Evolutionary conservation across 78 protist genomes (phyloP).

Genomic region (Bigelowiella natans): DNA sequence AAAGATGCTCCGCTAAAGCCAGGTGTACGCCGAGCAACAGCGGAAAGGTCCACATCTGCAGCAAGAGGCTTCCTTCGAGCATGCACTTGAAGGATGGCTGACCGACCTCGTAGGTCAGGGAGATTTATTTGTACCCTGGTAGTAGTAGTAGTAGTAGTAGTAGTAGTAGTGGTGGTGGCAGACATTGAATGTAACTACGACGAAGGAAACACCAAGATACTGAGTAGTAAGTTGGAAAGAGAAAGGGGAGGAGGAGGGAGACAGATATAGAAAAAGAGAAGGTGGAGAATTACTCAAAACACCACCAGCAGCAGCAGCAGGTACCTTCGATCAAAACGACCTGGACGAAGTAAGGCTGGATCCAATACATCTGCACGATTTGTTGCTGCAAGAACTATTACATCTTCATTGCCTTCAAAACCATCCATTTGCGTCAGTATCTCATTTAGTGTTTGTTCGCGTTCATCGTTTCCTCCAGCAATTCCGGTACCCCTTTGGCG

Average conservation of each 20-base stretch:
- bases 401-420: conserved; percentile 47
- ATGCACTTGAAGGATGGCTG: conserved; percentile 79
- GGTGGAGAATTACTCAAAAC: too few species aligned
- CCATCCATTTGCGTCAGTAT: conserved; percentile 97
- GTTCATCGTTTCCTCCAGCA: conserved; percentile 66
- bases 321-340: conserved; percentile 78
- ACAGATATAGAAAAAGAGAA: too few species aligned
- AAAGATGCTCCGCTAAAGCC: conserved; percentile 39
- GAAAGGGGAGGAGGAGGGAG: too few species aligned
- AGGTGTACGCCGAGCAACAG: conserved; percentile 28
- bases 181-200: too few species aligned
- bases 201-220: too few species aligned
- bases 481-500: conserved; percentile 18
- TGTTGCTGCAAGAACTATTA: conserved; percentile 91
- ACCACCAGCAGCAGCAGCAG: too few species aligned
- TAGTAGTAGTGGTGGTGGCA: too few species aligned
- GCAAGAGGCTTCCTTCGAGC: conserved; percentile 34
- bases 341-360: conserved; percentile 88
- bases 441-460: conserved; percentile 93
- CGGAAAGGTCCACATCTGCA: conserved; percentile 7
- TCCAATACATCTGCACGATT: conserved; percentile 75
- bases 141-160: too few species aligned
- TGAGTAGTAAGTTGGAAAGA: too few species aligned
- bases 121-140: conserved; percentile 61
- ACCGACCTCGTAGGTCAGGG: conserved; percentile 79